These are phyloP conservation scores for Endoconidiophora laricicola DNA, from an alignment of 2,329 filamentous ascomycete genomes.

Conservation along the genomic window DNA sequence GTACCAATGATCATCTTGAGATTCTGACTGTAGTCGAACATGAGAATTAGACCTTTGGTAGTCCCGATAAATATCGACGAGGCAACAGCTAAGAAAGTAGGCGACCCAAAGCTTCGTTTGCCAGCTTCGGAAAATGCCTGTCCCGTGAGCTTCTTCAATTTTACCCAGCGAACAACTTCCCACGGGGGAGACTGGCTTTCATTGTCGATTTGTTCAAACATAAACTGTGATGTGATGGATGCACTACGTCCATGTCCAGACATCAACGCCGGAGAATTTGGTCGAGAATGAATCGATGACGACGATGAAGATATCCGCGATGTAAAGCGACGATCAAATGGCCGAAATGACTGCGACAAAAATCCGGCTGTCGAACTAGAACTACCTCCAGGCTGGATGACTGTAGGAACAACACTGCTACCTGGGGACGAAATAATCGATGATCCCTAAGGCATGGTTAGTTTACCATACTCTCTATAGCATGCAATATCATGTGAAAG, in stretches of 20 bases:
- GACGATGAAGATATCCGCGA: constrained; percentile 57
- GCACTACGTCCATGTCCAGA: constrained; percentile 64
- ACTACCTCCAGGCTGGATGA: constrained; percentile 44
- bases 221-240: constrained; percentile 56
- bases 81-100: constrained; percentile 78
- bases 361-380: background rate
- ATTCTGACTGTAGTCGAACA: constrained; percentile 96
- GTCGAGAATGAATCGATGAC: constrained; percentile 41
- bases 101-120: constrained; percentile 78
- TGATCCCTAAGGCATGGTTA: background rate
- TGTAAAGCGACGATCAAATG: constrained; percentile 89
- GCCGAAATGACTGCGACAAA: constrained; percentile 50
- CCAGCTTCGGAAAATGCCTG: constrained; percentile 88
- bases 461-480: background rate
- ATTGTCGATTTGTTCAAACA: constrained; percentile 43
- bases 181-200: constrained; percentile 69
- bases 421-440: constrained; percentile 44
- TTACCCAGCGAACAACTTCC: constrained; percentile 96
- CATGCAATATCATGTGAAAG: background rate
- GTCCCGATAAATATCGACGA: constrained; percentile 82
- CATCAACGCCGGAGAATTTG: constrained; percentile 62
- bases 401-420: constrained; percentile 55
- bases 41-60: constrained; percentile 79
- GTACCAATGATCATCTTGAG: constrained; percentile 86
- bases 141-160: constrained; percentile 70